Conservation (phyloP, 2,329 filamentous ascomycete species). For the Cercospora sesami region DNA sequence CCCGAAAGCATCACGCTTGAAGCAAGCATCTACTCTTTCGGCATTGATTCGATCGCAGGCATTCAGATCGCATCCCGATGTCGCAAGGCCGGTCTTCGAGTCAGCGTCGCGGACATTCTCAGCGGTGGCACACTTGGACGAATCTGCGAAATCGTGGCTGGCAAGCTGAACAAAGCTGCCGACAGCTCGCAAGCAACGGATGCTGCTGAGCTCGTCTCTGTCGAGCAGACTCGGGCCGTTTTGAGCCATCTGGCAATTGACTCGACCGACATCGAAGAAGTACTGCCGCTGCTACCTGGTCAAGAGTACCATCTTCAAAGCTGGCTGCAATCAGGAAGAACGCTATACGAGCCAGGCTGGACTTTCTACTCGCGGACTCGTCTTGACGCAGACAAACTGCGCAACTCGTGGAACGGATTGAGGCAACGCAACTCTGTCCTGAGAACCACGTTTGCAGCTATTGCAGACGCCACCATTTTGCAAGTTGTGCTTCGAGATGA, state of each 20-base stretch:
- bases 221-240: constrained; percentile 1
- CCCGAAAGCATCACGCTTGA: constrained; percentile 17
- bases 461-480: not conserved
- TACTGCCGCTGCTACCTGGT: constrained; percentile 20
- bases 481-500: constrained; percentile 16
- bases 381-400: constrained; percentile 8
- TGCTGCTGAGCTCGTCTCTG: constrained; percentile 2
- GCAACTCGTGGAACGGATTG: constrained; percentile 15
- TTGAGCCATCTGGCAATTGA: not conserved
- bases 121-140: constrained; percentile 19
- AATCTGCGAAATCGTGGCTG: constrained; percentile 19
- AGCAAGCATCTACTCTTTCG: constrained; percentile 21
- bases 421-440: constrained; percentile 18
- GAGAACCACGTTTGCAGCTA: constrained; percentile 18
- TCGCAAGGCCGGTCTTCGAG: constrained; percentile 14
- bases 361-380: constrained; percentile 9
- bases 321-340: constrained; percentile 21
- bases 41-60: constrained; percentile 22
- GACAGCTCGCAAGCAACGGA: not conserved
- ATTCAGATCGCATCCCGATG: constrained; percentile 22
- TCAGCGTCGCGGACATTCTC: constrained; percentile 22
- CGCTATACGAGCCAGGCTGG: constrained; percentile 22
- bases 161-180: not conserved
- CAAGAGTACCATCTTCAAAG: constrained; percentile 20
- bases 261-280: constrained; percentile 13